These are phyloP conservation scores for Neolecta irregularis DNA, from an alignment of 1,139 yeast species.

Conservation along the genomic window DNA sequence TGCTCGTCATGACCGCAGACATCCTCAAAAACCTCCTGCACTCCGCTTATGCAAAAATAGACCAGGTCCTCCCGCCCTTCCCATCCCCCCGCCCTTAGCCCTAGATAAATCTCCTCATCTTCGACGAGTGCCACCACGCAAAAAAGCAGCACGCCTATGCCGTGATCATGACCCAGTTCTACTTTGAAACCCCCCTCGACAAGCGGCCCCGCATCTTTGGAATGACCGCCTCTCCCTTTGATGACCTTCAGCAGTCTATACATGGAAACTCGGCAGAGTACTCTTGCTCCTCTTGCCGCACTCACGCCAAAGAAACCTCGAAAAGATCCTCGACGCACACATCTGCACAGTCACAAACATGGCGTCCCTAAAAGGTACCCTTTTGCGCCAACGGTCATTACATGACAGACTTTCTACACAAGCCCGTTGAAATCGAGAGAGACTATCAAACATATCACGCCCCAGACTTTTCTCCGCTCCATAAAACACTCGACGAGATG, in stretches of 20 bases:
- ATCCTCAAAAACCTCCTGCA: slow-evolving; percentile 13
- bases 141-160: slow-evolving; percentile 10
- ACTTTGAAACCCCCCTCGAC: slow-evolving; percentile 2
- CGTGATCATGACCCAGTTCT: slow-evolving; percentile 11
- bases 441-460: slow-evolving; percentile 1
- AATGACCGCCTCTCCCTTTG: slow-evolving; percentile 15
- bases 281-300: too few relatives aligned
- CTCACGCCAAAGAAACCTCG: too few relatives aligned
- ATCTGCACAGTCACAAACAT: slow-evolving; percentile 7
- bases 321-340: slow-evolving; percentile 7
- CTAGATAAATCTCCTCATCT: slow-evolving; percentile 8
- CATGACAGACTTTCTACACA: not conserved
- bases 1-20: slow-evolving; percentile 14
- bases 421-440: too few relatives aligned
- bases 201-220: slow-evolving; percentile 14
- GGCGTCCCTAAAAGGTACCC: not conserved
- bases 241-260: slow-evolving; percentile 5
- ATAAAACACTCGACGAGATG: not conserved
- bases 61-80: too few relatives aligned
- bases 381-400: not conserved
- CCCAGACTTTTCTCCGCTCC: not conserved
- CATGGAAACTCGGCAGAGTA: slow-evolving; percentile 1
- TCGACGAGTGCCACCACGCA: slow-evolving; percentile 16
- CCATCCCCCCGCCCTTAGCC: too few relatives aligned
- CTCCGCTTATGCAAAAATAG: slow-evolving; percentile 9